Evolutionary conservation across 805 yeast genomes (phyloP).

Genomic region (Yamadazyma tumulicola): DNA sequence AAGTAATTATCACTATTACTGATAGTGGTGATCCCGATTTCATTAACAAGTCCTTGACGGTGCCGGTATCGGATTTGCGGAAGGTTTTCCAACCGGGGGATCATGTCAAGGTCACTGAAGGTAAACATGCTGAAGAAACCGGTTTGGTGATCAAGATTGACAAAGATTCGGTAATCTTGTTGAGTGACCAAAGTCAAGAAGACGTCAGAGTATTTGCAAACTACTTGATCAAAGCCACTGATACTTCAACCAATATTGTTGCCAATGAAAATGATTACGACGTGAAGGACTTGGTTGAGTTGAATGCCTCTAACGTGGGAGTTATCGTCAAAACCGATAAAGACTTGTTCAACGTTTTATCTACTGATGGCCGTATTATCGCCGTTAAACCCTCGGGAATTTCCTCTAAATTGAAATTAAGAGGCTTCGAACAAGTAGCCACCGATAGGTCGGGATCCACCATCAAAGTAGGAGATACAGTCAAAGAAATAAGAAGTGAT

Average conservation of each 20-base stretch:
- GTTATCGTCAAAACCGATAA: slow-evolving; percentile 88
- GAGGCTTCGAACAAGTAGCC: slow-evolving; percentile 70
- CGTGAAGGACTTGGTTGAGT: slow-evolving; percentile 83
- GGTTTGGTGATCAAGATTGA: slow-evolving; percentile 85
- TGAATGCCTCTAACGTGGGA: slow-evolving; percentile 84
- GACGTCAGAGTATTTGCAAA: slow-evolving; percentile 93
- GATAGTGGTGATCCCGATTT: slow-evolving; percentile 55
- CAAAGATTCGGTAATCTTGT: slow-evolving; percentile 82
- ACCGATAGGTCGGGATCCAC: slow-evolving; percentile 85
- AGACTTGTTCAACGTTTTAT: slow-evolving; percentile 74
- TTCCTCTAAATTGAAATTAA: slow-evolving; percentile 64
- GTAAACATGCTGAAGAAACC: slow-evolving; percentile 89
- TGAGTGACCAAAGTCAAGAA: slow-evolving; percentile 83
- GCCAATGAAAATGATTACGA: slow-evolving; percentile 78
- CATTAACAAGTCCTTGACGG: slow-evolving; percentile 63
- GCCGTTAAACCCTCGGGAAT: slow-evolving; percentile 79
- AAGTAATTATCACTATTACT: slow-evolving; percentile 49
- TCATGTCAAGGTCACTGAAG: slow-evolving; percentile 88
- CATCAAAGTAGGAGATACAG: slow-evolving; percentile 86
- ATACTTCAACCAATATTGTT: slow-evolving; percentile 54
- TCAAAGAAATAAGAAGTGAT: slow-evolving; percentile 70
- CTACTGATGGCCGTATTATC: slow-evolving; percentile 75
- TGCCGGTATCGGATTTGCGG: slow-evolving; percentile 77
- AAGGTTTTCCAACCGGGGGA: slow-evolving; percentile 89
- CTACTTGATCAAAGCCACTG: slow-evolving; percentile 87